These are phyloP conservation scores for Cicer yamashitae DNA, from an alignment of 306 rosid species.

Conservation along the genomic window DNA sequence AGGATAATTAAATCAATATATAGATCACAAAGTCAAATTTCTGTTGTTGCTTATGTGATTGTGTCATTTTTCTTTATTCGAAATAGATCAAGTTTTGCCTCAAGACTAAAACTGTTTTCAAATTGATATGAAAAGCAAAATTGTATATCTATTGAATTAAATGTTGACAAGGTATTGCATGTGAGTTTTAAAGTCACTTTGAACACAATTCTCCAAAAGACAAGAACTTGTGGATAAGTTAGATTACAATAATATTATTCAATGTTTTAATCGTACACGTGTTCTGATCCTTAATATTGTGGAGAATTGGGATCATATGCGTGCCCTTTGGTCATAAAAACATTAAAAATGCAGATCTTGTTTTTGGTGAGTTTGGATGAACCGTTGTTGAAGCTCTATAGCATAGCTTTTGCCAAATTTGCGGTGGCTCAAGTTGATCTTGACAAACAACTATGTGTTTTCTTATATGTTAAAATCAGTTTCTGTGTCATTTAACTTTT, in stretches of 20 bases:
- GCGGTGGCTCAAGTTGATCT: too few relatives aligned
- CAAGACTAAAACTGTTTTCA: background rate
- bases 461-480: background rate
- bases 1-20: background rate
- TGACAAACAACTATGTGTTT: too few relatives aligned
- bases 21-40: background rate
- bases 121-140: conserved; percentile 14
- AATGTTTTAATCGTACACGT: background rate
- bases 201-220: background rate
- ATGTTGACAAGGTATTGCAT: background rate
- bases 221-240: background rate
- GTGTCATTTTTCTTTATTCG: conserved; percentile 3
- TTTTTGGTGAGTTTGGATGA: too few relatives aligned
- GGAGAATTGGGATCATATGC: background rate
- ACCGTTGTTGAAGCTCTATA: too few relatives aligned
- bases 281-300: too few relatives aligned
- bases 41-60: background rate
- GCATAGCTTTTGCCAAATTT: too few relatives aligned
- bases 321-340: too few relatives aligned
- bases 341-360: too few relatives aligned
- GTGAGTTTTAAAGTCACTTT: background rate
- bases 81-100: background rate
- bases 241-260: background rate
- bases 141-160: background rate
- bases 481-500: background rate